phyloP scores from a whole-genome alignment of 495 filamentous ascomycete genomes.

The Apodospora peruviana region DNA sequence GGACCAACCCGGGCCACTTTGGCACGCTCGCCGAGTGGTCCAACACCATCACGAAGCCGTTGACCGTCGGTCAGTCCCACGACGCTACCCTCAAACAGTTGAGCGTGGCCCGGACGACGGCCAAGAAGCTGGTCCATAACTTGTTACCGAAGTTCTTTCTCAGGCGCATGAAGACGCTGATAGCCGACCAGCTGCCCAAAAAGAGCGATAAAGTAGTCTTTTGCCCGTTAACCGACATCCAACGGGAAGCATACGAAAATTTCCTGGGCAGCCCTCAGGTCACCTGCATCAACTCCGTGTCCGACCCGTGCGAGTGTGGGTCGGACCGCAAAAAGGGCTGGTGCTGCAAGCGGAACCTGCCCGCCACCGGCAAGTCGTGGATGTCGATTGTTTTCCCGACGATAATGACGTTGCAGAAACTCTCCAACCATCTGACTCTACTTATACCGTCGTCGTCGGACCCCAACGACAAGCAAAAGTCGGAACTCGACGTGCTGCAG shows the following conservation, averaged over 20 bases:
- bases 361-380: slow-evolving; percentile 58
- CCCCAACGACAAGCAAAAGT: slow-evolving; percentile 66
- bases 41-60: slow-evolving; percentile 65
- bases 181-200: slow-evolving; percentile 91
- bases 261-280: slow-evolving; percentile 69
- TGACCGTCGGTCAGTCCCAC: slow-evolving; percentile 81
- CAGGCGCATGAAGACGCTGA: slow-evolving; percentile 86
- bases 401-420: slow-evolving; percentile 74
- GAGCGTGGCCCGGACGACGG: slow-evolving; percentile 73
- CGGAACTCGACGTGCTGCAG: slow-evolving; percentile 73
- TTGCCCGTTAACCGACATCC: slow-evolving; percentile 79
- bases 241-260: slow-evolving; percentile 79
- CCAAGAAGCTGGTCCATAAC: slow-evolving; percentile 79
- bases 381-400: slow-evolving; percentile 78
- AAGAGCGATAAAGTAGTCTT: slow-evolving; percentile 94
- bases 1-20: slow-evolving; percentile 87
- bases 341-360: slow-evolving; percentile 65
- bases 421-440: slow-evolving; percentile 88
- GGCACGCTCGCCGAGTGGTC: slow-evolving; percentile 78
- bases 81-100: slow-evolving; percentile 85
- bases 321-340: slow-evolving; percentile 69
- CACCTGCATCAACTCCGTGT: slow-evolving; percentile 59
- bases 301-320: slow-evolving; percentile 64
- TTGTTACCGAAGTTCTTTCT: slow-evolving; percentile 90
- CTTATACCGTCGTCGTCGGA: slow-evolving; percentile 71